Evolutionary conservation across 257 asterid species (phyloP).

Genomic region (Solanum infundibuliforme): DNA sequence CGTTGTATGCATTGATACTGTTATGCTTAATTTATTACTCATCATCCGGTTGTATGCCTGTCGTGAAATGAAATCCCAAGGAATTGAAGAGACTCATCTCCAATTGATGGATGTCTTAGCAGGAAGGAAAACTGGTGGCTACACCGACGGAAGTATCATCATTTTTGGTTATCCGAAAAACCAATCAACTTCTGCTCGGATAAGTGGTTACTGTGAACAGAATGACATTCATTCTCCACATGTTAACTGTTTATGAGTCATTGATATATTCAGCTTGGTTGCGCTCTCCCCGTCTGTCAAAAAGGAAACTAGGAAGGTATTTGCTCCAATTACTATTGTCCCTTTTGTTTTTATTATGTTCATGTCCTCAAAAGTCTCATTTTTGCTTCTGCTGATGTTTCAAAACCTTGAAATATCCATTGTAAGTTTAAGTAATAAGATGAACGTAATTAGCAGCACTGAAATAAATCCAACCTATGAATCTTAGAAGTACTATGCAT

Average conservation of each 20-base stretch:
- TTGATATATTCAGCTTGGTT: constrained; percentile 41
- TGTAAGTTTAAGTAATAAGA: background rate
- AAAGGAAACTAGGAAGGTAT: constrained; percentile 41
- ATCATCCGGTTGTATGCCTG: background rate
- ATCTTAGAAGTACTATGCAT: background rate
- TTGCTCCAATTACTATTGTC: background rate
- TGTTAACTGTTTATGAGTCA: too few species aligned
- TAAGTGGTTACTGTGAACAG: too few species aligned
- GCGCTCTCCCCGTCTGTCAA: constrained; percentile 57
- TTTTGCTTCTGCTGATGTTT: background rate
- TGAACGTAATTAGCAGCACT: background rate
- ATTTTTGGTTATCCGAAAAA: too few species aligned
- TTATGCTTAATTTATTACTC: background rate
- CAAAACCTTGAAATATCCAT: background rate
- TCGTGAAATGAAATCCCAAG: constrained; percentile 66
- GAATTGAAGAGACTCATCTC: constrained; percentile 40
- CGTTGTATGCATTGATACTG: background rate
- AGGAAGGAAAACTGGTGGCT: constrained; percentile 73
- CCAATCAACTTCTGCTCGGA: too few species aligned
- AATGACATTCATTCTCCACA: too few species aligned
- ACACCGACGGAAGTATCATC: constrained; percentile 38
- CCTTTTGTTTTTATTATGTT: background rate
- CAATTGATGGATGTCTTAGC: constrained; percentile 37
- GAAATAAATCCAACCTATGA: background rate
- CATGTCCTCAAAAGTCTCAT: background rate